These are phyloP conservation scores for Trichoderma pleuroti DNA, from an alignment of 2,329 filamentous ascomycete genomes.

Conservation along the genomic window DNA sequence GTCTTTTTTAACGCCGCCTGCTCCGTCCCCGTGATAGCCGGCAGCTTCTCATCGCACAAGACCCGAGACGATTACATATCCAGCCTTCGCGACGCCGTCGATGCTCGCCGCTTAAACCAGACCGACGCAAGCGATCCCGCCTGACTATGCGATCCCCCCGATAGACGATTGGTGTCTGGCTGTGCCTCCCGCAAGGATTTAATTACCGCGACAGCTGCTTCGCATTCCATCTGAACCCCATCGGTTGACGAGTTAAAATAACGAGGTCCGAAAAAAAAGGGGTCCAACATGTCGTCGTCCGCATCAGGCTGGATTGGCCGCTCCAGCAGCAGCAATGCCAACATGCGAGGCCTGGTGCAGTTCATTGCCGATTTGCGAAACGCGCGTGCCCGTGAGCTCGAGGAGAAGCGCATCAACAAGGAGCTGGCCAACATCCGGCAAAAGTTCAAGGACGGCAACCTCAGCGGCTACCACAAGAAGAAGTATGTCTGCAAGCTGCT, in stretches of 20 bases:
- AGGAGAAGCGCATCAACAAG: slow-evolving; percentile 99
- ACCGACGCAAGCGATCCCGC: slow-evolving; percentile 23
- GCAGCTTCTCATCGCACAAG: neutral
- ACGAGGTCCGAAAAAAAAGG: neutral
- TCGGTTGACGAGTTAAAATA: neutral
- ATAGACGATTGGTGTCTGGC: slow-evolving; percentile 27
- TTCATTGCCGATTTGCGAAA: slow-evolving; percentile 98
- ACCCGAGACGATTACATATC: slow-evolving; percentile 12
- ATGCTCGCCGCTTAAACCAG: slow-evolving; percentile 28
- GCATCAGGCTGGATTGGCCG: slow-evolving; percentile 62
- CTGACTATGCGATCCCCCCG: slow-evolving; percentile 34
- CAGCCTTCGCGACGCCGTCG: slow-evolving; percentile 23
- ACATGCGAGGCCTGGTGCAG: slow-evolving; percentile 84
- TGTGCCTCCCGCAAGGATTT: slow-evolving; percentile 20
- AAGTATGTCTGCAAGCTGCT: slow-evolving; percentile 99
- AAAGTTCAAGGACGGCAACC: slow-evolving; percentile 93
- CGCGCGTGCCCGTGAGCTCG: slow-evolving; percentile 87
- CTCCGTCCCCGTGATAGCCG: neutral
- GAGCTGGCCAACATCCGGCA: slow-evolving; percentile 96
- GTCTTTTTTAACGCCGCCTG: neutral
- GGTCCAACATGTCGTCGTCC: slow-evolving; percentile 51
- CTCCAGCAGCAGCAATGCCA: slow-evolving; percentile 61
- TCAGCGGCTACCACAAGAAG: slow-evolving; percentile 98
- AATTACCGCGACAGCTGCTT: neutral
- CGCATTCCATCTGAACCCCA: neutral